phyloP scores from a whole-genome alignment of 495 filamentous ascomycete genomes.

The Hypoxylon lienhwacheense region DNA sequence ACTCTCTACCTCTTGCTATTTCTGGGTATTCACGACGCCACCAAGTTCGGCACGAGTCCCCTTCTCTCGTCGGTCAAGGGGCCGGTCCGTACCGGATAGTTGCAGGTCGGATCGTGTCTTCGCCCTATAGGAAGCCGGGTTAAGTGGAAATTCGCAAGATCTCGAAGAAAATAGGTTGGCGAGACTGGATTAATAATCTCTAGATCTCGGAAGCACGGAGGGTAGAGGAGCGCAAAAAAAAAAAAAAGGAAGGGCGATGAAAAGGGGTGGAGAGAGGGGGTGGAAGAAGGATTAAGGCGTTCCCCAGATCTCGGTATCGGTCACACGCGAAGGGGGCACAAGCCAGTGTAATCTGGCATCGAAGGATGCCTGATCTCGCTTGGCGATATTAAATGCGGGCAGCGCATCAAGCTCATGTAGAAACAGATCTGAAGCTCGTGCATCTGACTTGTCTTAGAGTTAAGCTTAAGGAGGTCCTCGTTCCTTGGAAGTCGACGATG shows the following conservation, averaged over 20 bases:
- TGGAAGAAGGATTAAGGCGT: not conserved
- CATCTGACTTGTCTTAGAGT: not conserved
- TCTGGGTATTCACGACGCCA: not conserved
- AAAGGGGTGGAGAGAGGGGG: not conserved
- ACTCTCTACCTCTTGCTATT: not conserved
- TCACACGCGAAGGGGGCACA: conserved; percentile 10
- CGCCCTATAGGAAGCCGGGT: conserved; percentile 16
- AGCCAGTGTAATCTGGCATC: conserved; percentile 20
- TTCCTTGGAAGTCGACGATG: not conserved
- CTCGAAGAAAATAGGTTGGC: conserved; percentile 16
- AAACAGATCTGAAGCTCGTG: not conserved
- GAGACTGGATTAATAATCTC: conserved; percentile 4
- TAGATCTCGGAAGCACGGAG: conserved; percentile 10
- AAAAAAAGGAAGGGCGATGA: too few species aligned
- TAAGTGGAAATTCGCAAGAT: conserved; percentile 27
- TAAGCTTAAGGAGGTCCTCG: not conserved
- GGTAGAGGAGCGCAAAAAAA: too few species aligned
- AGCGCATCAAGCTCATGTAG: not conserved
- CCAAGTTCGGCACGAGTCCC: not conserved
- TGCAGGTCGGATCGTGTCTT: conserved; percentile 30
- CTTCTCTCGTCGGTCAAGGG: not conserved
- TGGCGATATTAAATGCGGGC: conserved; percentile 17
- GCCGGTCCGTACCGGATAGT: conserved; percentile 13
- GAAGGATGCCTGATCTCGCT: conserved; percentile 24
- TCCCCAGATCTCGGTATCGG: conserved; percentile 25